Conservation (phyloP, 139 green algal species). For the Chlamydomonas schloesseri region DNA sequence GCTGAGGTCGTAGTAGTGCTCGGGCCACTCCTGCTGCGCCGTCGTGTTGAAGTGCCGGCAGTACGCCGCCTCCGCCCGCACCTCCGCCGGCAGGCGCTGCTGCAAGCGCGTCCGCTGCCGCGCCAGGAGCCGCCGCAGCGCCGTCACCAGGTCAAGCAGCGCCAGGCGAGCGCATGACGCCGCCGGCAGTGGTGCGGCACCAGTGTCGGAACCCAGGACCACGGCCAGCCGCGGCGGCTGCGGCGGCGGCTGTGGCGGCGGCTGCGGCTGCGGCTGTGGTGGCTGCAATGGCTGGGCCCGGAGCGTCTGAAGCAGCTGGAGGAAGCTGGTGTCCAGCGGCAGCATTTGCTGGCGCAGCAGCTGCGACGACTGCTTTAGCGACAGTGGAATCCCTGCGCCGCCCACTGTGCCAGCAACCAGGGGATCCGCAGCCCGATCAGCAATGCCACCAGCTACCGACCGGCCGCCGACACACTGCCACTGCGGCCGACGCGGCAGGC, state of each 20-base stretch:
- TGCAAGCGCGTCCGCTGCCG: background rate
- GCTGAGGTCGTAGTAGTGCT: constrained; percentile 48
- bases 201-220: constrained; percentile 21
- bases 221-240: background rate
- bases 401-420: too few species aligned
- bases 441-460: too few species aligned
- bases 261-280: too few species aligned
- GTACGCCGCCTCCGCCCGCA: background rate
- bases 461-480: too few species aligned
- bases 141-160: constrained; percentile 27
- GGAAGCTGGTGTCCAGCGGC: background rate
- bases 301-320: background rate
- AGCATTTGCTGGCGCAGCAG: too few species aligned
- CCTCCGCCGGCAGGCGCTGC: background rate
- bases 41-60: constrained; percentile 29
- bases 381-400: too few species aligned
- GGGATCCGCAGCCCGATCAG: too few species aligned
- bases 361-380: too few species aligned
- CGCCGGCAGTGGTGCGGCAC: constrained; percentile 25
- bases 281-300: too few species aligned
- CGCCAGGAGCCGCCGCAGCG: background rate
- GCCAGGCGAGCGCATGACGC: constrained; percentile 1
- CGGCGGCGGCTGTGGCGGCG: too few species aligned
- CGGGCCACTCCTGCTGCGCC: constrained; percentile 8
- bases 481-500: constrained; percentile 16